phyloP scores from a whole-genome alignment of 2,329 filamentous ascomycete genomes.

The Pseudocercospora eumusae region DNA sequence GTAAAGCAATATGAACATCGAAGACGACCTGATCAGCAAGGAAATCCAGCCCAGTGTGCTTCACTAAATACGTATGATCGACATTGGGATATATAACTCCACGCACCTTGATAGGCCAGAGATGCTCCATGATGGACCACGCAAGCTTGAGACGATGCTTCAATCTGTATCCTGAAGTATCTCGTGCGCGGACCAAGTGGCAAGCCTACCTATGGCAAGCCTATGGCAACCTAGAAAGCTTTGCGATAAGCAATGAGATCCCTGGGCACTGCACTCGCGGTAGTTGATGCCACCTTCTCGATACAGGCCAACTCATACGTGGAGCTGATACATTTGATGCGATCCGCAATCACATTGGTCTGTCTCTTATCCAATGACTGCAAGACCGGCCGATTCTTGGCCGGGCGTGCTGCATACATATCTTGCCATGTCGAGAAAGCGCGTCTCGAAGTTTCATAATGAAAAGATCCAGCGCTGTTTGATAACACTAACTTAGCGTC shows the following conservation, averaged over 20 bases:
- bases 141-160: not conserved
- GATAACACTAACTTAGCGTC: not conserved
- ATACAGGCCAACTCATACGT: not conserved
- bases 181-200: not conserved
- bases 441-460: not conserved
- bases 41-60: not conserved
- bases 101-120: not conserved
- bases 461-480: not conserved
- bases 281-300: not conserved
- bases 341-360: not conserved
- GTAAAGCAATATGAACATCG: not conserved
- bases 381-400: not conserved
- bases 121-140: not conserved
- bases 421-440: not conserved
- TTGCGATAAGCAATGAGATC: constrained; percentile 2
- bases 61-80: not conserved
- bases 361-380: not conserved
- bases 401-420: not conserved
- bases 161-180: not conserved
- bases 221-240: not conserved
- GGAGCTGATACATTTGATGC: not conserved
- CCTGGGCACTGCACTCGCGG: not conserved
- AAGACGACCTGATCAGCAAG: not conserved
- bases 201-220: not conserved
- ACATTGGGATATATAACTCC: not conserved